Conservation (phyloP, 2,329 filamentous ascomycete species). For the Trichoderma asperellum region DNA sequence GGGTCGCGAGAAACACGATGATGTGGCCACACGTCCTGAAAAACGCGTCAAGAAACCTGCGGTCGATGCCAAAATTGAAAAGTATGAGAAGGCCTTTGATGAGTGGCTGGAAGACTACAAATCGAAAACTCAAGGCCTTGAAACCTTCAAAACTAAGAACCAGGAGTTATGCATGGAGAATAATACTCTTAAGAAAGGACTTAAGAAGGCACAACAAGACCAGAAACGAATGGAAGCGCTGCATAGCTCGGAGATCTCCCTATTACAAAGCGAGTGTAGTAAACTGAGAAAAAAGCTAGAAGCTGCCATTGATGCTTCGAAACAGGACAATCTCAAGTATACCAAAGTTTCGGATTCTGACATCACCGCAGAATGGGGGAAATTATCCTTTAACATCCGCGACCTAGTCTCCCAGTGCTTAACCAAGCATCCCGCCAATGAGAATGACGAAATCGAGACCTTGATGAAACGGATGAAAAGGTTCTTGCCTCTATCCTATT, state of each 20-base stretch:
- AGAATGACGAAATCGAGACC: not conserved
- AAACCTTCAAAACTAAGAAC: not conserved
- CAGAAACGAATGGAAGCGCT: not conserved
- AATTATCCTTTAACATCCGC: constrained; percentile 6
- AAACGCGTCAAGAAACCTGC: not conserved
- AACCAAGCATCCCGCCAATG: not conserved
- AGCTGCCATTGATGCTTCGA: not conserved
- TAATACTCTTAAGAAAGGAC: not conserved
- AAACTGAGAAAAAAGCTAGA: not conserved
- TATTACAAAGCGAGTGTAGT: not conserved
- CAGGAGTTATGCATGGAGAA: not conserved
- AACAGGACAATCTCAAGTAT: not conserved
- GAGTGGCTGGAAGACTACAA: not conserved
- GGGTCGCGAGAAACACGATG: not conserved
- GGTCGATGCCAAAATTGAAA: not conserved
- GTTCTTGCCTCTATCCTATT: not conserved
- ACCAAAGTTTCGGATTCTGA: constrained; percentile 10
- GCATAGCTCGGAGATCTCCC: not conserved
- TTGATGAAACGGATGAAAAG: not conserved
- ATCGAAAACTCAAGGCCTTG: not conserved
- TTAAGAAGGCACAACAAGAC: not conserved
- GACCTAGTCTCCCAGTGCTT: not conserved
- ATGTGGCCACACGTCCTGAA: not conserved
- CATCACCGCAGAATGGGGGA: not conserved
- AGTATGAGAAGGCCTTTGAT: not conserved